Evolutionary conservation across 306 rosid genomes (phyloP).

Genomic region (Vachellia pachyceras): DNA sequence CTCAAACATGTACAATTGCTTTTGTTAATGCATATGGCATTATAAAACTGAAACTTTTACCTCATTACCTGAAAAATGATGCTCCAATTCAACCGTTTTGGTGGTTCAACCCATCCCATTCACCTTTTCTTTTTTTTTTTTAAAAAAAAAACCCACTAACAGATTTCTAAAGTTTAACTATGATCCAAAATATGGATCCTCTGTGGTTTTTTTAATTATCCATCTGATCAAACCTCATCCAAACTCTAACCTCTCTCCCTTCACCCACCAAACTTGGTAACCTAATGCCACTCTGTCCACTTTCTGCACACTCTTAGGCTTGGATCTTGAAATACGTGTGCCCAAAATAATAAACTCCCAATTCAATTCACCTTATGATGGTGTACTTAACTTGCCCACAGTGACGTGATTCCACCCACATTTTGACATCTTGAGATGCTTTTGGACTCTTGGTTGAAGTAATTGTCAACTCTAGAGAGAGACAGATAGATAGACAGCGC

Average conservation of each 20-base stretch:
- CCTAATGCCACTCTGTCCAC: conserved; percentile 31
- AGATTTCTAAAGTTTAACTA: conserved; percentile 34
- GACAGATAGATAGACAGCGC: conserved; percentile 9
- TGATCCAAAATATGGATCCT: conserved; percentile 56
- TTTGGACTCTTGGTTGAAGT: conserved; percentile 40
- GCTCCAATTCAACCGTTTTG: conserved; percentile 58
- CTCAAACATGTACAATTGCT: not conserved
- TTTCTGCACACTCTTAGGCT: conserved; percentile 1
- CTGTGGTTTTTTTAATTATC: conserved; percentile 20
- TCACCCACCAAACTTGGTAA: conserved; percentile 28
- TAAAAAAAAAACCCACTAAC: not conserved
- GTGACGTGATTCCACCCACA: conserved; percentile 42
- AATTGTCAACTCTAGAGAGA: conserved; percentile 51
- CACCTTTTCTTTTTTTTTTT: conserved; percentile 18
- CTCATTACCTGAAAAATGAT: conserved; percentile 23
- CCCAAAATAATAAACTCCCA: not conserved
- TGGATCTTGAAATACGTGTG: not conserved
- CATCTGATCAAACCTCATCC: conserved; percentile 47
- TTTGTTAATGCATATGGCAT: not conserved
- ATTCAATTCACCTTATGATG: conserved; percentile 16
- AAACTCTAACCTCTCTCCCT: conserved; percentile 32
- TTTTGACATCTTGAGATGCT: conserved; percentile 50
- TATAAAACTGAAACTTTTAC: not conserved
- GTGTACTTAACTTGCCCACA: not conserved
- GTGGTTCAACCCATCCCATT: conserved; percentile 73